phyloP scores from a whole-genome alignment of 176 grass and related monocot genomes.

The Luzula sylvatica region DNA sequence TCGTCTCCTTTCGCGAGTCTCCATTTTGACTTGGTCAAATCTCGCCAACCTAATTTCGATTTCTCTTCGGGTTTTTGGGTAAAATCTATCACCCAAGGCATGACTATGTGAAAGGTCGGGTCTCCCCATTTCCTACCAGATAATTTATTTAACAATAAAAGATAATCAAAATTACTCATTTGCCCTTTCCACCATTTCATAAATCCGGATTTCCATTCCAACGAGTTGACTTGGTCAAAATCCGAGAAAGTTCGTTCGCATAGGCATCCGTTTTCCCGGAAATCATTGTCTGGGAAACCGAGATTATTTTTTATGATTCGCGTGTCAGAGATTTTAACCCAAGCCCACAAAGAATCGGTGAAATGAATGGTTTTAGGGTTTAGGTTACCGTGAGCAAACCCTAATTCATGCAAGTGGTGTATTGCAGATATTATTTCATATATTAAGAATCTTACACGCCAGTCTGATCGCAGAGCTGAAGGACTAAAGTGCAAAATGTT shows the following conservation, averaged over 20 bases:
- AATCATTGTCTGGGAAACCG: slow-evolving; percentile 24
- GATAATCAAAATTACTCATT: slow-evolving; percentile 90
- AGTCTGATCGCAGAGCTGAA: slow-evolving; percentile 60
- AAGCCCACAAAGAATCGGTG: slow-evolving; percentile 65
- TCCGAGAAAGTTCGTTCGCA: slow-evolving; percentile 6
- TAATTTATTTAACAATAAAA: slow-evolving; percentile 88
- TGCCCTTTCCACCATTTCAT: slow-evolving; percentile 75
- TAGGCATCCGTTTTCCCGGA: slow-evolving; percentile 7
- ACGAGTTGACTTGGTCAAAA: slow-evolving; percentile 39
- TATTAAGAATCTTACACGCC: slow-evolving; percentile 70
- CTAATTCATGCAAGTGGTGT: slow-evolving; percentile 64
- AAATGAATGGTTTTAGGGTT: slow-evolving; percentile 61
- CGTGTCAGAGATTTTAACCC: slow-evolving; percentile 56
- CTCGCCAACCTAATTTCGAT: slow-evolving; percentile 84
- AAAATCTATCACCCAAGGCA: slow-evolving; percentile 99
- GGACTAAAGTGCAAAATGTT: slow-evolving; percentile 78
- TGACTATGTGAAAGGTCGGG: slow-evolving; percentile 81
- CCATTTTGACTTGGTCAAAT: slow-evolving; percentile 97
- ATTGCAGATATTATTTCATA: slow-evolving; percentile 80
- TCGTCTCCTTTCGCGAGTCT: slow-evolving; percentile 92
- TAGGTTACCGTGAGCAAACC: slow-evolving; percentile 69
- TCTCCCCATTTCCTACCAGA: slow-evolving; percentile 92
- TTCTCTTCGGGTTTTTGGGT: slow-evolving; percentile 59
- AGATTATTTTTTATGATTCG: slow-evolving; percentile 31
- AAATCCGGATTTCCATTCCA: slow-evolving; percentile 57